Evolutionary conservation across 768 basidiomycete species (phyloP).

Genomic region (Agaricus blazei): DNA sequence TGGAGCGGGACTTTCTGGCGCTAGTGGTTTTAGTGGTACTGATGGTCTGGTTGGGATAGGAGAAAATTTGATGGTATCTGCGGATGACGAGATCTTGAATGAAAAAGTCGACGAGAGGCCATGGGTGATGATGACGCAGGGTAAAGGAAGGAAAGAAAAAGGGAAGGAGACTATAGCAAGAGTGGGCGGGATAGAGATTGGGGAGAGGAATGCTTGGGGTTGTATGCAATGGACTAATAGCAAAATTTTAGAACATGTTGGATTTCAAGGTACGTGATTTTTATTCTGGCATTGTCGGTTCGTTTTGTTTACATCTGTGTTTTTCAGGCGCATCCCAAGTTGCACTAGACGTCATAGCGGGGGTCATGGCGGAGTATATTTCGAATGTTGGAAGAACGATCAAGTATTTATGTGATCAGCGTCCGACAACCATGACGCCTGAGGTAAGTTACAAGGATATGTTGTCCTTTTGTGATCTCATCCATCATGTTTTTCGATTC

Average conservation of each 20-base stretch:
- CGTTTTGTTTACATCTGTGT: not conserved
- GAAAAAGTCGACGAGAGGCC: slow-evolving; percentile 57
- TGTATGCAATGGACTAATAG: slow-evolving; percentile 69
- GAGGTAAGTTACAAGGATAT: slow-evolving; percentile 53
- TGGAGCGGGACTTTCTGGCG: slow-evolving; percentile 5
- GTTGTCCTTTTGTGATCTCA: not conserved
- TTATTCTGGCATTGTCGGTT: not conserved
- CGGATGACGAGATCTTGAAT: slow-evolving; percentile 32
- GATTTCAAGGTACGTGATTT: slow-evolving; percentile 75
- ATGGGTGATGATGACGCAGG: slow-evolving; percentile 34
- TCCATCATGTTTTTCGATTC: not conserved
- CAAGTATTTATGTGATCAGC: slow-evolving; percentile 76
- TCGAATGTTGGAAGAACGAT: slow-evolving; percentile 85
- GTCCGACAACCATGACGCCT: slow-evolving; percentile 71
- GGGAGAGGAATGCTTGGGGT: slow-evolving; percentile 51
- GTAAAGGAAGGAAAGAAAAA: slow-evolving; percentile 22
- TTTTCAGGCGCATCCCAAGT: slow-evolving; percentile 62
- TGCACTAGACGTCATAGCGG: slow-evolving; percentile 72
- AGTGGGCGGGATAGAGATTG: slow-evolving; percentile 45
- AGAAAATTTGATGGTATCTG: slow-evolving; percentile 16
- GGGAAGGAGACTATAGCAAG: slow-evolving; percentile 11
- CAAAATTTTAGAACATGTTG: slow-evolving; percentile 84
- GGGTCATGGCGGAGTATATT: slow-evolving; percentile 77
- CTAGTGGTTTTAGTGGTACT: slow-evolving; percentile 15
- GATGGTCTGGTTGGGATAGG: not conserved